phyloP scores from a whole-genome alignment of 2,329 filamentous ascomycete genomes.

The Neocucurbitaria cava region DNA sequence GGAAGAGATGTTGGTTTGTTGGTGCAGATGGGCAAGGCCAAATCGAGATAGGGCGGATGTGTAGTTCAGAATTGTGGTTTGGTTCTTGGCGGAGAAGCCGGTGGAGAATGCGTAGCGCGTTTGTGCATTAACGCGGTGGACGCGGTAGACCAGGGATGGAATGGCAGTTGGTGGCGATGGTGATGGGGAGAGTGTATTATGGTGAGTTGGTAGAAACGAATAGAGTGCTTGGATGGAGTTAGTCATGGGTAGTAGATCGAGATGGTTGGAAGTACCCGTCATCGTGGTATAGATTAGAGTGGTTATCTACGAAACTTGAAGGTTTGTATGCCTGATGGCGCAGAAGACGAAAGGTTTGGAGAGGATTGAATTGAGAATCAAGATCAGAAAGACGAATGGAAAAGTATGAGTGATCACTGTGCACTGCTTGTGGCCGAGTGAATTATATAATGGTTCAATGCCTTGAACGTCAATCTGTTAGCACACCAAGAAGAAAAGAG shows the following conservation, averaged over 20 bases:
- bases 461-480: not conserved
- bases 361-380: not conserved
- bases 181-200: not conserved
- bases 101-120: conserved; percentile 39
- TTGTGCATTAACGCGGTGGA: conserved; percentile 37
- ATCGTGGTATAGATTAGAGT: conserved; percentile 7
- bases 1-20: conserved; percentile 44
- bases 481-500: conserved; percentile 2
- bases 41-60: conserved; percentile 31
- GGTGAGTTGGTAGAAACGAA: conserved; percentile 2
- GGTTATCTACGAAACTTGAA: not conserved
- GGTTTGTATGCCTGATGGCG: not conserved
- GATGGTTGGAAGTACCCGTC: conserved; percentile 15
- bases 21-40: conserved; percentile 38
- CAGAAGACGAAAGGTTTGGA: not conserved
- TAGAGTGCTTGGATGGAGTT: conserved; percentile 14
- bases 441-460: not conserved
- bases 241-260: not conserved
- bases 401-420: not conserved
- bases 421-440: not conserved
- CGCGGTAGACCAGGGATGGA: conserved; percentile 39
- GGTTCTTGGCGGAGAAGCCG: conserved; percentile 45
- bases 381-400: not conserved
- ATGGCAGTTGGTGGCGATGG: conserved; percentile 24
- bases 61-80: conserved; percentile 42